Conservation (phyloP, 2,329 filamentous ascomycete genomes). For the Thelonectria discophora region DNA sequence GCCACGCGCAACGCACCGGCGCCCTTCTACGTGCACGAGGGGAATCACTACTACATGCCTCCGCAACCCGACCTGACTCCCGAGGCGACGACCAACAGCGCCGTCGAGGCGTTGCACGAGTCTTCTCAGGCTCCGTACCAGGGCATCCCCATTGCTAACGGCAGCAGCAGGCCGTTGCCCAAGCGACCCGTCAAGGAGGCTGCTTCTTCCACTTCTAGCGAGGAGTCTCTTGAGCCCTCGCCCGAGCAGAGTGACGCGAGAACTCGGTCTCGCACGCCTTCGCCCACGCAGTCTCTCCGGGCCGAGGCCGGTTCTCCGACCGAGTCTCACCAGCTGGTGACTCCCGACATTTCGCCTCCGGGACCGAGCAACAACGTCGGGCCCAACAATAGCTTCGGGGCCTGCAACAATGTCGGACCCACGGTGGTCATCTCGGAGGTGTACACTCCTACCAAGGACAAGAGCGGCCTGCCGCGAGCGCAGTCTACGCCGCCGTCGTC, state of each 20-base stretch:
- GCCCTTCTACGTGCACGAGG: conserved; percentile 33
- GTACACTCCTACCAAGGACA: conserved; percentile 36
- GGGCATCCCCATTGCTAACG: conserved; percentile 26
- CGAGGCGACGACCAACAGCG: conserved; percentile 24
- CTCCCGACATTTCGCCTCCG: background rate
- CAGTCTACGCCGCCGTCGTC: background rate
- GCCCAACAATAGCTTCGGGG: background rate
- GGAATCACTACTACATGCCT: conserved; percentile 42
- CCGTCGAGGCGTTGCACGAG: conserved; percentile 42
- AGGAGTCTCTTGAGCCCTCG: background rate
- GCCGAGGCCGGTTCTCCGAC: too few species aligned
- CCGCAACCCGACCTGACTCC: conserved; percentile 14
- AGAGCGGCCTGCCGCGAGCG: background rate
- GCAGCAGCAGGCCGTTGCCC: conserved; percentile 10
- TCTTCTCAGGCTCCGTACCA: conserved; percentile 25
- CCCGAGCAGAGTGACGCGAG: conserved; percentile 14
- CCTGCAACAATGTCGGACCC: conserved; percentile 3
- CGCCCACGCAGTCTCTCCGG: background rate
- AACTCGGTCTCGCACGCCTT: background rate
- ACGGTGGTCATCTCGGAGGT: conserved; percentile 7
- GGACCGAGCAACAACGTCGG: conserved; percentile 10
- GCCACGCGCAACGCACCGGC: conserved; percentile 28
- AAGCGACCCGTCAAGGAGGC: too few species aligned
- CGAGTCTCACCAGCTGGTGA: too few species aligned
- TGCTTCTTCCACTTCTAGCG: background rate